Base-by-base conservation (phyloP, 345 rosid genomes). In the Populus simonii region DNA sequence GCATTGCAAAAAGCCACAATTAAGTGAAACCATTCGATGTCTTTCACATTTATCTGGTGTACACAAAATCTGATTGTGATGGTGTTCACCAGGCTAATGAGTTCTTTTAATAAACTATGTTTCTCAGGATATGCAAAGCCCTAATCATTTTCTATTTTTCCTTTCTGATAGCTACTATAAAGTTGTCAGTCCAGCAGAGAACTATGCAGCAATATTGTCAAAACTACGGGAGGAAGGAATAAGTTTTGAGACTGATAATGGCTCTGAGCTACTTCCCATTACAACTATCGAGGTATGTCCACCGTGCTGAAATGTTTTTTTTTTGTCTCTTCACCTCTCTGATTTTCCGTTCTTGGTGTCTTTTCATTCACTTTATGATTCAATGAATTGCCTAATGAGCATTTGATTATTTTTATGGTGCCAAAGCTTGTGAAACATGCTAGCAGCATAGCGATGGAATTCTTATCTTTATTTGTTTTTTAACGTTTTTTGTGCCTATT, bases 261-360 rank as follows among this genome's bases (percentile, higher is more conserved):
- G 98, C 83, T 95, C 98, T 22, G 98, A 95, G 86, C 85, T 95
- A 41, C 87, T 95, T 78, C 98, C 98, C 10, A 74, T 91, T 66
- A 74, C 87, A 33, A 78, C 93, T 36, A 78, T 95, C 70, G 99
- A 93, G 97, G 98, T 93, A 86, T 7, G 22, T 49, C 57, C n/a
- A 20, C 53, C 49, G 25, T 15, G 69, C 51, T 83, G 25, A 41
- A 29, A 15, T 71, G 16, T 6, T 68, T 33, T 4, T 31, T 71
- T 68, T 20, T 66, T n/a, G 7, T 8, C 76, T n/a, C 15, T 38
- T 23, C 15, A 5, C 27, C 23, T 55, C 10, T n/a, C 57, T 68
- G 33, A 47, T 70, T 66, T 47, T 15, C 43, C 12, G 5, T 12
- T 47, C 17, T 13, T 47, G 18, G 16, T 47, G 51, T 74, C 3